Base-by-base conservation (phyloP, 192 early-diverging fungal species). In the Backusella liffmaniae region DNA sequence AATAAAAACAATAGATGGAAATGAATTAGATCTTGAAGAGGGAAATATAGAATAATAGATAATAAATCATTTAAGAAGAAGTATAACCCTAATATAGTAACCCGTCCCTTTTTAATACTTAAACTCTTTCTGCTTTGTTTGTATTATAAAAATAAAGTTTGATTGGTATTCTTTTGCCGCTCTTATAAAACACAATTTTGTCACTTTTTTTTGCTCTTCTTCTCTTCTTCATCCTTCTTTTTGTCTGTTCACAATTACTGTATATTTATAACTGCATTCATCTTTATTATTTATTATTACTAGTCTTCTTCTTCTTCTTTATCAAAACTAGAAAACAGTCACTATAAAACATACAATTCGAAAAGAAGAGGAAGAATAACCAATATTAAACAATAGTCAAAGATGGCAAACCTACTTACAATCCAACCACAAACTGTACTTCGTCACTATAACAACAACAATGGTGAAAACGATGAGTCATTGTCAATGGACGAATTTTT, bases 401-500 rank as follows among this genome's bases (percentile, higher is more conserved):
- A 70, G 65, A 77, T 77, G 62, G 62, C 66, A 67, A 77, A 77
- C 41, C 29, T 77, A 30, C 37, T 77, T 10, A 66, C 76, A 23
- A 77, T 77, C 59, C 76, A 77, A 51, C 39, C 49, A 39, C 34
- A 73, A n/a, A 67, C 35, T 16, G 13, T 37, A 4, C 56, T 74
- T 8, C 72, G 62, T 44, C 46, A 73, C 46, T 62, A 62, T 29
- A 62, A 29, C 56, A 29, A 23, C 10, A 62, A 4, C 8, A 62
- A 62, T 62, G 23, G 23, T 29, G 56, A 62, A 29, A 62, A 62
- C 26, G 56, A 62, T 10, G 75, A 80, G 21, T 76, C 69, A 21
- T 36, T 59, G 1, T 73, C 74, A 30, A 44, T 81, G 16, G 80
- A 81, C 26, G 68, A 74, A 29, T 77, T 81, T 59, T 70, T 81